Evolutionary conservation across 164 flowering plant genomes (phyloP), one percentile per base, ranked within the genome.

Genomic region (Buxus sempervirens): DNA sequence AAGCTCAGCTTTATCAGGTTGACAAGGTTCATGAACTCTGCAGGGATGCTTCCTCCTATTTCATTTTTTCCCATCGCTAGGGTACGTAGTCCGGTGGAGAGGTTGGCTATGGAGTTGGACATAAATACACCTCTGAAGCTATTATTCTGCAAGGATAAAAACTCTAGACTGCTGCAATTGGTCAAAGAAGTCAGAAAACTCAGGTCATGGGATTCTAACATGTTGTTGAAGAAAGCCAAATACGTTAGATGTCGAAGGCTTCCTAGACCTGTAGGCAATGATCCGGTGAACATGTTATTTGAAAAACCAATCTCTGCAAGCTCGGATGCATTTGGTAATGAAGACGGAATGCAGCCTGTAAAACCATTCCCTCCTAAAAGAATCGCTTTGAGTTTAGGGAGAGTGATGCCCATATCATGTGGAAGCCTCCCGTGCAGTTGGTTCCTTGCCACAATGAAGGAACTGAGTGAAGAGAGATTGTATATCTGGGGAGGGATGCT

Each of bases 1-100:
- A 82, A 2, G 2, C 41, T 41, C 18, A 85, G 45, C 0, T 0
- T 0, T 0, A 5, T 26, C 53, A 86, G 69, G 32, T 64, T 72
- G 5, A 59, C 61, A 16, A 83, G 77, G 20, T 79, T 82, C 7
- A 54, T 76, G 10, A 86, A 66, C 28, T 72, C 77, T 14, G 23
- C 2, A 15, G 85, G 83, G 18, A 84, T 80, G 13, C 16, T 53
- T 51, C 87, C 81, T 28, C 12, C 45, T 65, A 84, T 25, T 16
- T 25, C 38, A 59, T 80, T 84, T 2, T 22, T 2, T 13, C 70
- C 75, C 1, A 79, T 6, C 4, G 0, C 0, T 10, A 79, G 41
- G 0, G 0, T 5, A 12, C 20, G 1, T 0, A 78, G 45, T 0
- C 36, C 32, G 42, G 71, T 48, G 1, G 84, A 77, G 26, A 81